phyloP scores from a whole-genome alignment of 192 early-diverging fungal species.

The Physocladia obscura region DNA sequence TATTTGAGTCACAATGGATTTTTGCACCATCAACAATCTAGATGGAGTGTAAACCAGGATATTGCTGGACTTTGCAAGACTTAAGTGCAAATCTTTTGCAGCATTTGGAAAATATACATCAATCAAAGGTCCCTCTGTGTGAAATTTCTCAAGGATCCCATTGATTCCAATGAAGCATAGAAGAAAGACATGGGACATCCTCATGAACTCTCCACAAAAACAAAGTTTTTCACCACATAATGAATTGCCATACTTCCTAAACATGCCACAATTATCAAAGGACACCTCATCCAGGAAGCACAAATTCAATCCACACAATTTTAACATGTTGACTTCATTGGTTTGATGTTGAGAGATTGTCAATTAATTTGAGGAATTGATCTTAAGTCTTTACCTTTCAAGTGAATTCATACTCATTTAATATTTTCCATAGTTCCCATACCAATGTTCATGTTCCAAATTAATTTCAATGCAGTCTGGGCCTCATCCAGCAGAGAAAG shows the following conservation, averaged over 20 bases:
- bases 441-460: too few relatives aligned
- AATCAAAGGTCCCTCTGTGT: constrained; percentile 22
- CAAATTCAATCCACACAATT: constrained; percentile 15
- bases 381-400: constrained; percentile 21
- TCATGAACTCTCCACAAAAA: constrained; percentile 14
- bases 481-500: too few relatives aligned
- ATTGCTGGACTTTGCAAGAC: constrained; percentile 3
- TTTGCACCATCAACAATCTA: constrained; percentile 33
- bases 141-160: constrained; percentile 23
- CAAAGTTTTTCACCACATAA: constrained; percentile 11
- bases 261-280: constrained; percentile 32
- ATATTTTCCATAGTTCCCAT: too few relatives aligned
- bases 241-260: constrained; percentile 10
- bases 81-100: constrained; percentile 23
- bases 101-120: constrained; percentile 12
- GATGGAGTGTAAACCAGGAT: constrained; percentile 22
- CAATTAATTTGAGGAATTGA: constrained; percentile 19
- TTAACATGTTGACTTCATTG: constrained; percentile 1
- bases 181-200: constrained; percentile 13
- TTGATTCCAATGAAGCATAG: constrained; percentile 22
- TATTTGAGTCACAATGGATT: constrained; percentile 17
- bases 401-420: constrained; percentile 11
- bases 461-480: too few relatives aligned
- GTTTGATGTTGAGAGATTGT: constrained; percentile 14
- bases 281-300: constrained; percentile 34